Conservation (phyloP, 495 filamentous ascomycete species). For the Penicillium paxilli region DNA sequence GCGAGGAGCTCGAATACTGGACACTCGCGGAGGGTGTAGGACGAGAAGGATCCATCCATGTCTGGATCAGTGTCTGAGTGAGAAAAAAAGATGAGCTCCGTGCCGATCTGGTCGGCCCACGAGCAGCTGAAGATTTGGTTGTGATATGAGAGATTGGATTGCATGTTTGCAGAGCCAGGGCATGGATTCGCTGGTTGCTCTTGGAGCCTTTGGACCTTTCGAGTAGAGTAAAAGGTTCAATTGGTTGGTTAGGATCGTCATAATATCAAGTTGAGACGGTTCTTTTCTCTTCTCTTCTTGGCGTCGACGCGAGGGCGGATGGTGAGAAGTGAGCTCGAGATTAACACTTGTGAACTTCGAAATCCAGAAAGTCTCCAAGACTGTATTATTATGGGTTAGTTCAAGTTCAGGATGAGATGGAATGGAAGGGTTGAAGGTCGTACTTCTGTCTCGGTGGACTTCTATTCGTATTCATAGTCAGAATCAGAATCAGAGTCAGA, state of each 20-base stretch:
- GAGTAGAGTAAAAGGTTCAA: conserved; percentile 16
- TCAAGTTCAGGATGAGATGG: not conserved
- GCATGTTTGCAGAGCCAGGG: conserved; percentile 72
- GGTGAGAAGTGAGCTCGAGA: conserved; percentile 50
- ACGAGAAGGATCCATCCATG: conserved; percentile 31
- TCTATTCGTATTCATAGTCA: conserved; percentile 66
- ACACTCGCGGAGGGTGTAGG: conserved; percentile 33
- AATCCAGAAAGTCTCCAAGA: conserved; percentile 55
- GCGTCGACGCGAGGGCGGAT: conserved; percentile 36
- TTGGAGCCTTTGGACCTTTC: conserved; percentile 25
- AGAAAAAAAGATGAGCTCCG: conserved; percentile 73
- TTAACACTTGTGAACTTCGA: no score
- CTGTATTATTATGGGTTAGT: not conserved
- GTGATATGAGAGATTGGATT: conserved; percentile 74
- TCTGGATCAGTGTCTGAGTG: conserved; percentile 40
- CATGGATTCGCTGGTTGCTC: conserved; percentile 60
- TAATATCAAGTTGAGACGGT: conserved; percentile 1
- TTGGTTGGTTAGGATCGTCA: conserved; percentile 5
- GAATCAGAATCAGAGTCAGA: conserved; percentile 19
- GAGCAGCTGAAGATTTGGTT: conserved; percentile 71
- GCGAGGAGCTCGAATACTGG: conserved; percentile 62
- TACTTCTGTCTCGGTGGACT: conserved; percentile 58
- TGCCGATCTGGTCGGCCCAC: conserved; percentile 79
- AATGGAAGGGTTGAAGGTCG: not conserved
- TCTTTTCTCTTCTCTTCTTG: conserved; percentile 14